phyloP scores from a whole-genome alignment of 202 grass and related monocot species.

The Zizania palustris region DNA sequence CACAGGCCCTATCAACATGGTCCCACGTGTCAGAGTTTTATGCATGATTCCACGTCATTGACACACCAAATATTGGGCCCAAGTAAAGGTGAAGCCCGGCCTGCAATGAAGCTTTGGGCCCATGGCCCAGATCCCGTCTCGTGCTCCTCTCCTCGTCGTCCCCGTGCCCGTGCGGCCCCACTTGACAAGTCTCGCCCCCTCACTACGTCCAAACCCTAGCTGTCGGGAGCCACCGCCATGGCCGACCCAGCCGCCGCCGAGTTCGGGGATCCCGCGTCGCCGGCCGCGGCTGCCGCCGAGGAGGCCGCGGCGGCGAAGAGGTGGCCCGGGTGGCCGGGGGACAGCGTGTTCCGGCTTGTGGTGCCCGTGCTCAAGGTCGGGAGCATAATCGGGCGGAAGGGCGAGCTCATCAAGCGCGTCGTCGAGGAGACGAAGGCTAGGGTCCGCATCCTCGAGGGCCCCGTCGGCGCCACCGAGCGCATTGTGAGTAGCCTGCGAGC shows the following conservation, averaged over 20 bases:
- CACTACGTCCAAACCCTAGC: conserved; percentile 48
- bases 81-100: neutral
- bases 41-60: too few species aligned
- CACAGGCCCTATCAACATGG: too few species aligned
- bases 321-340: conserved; percentile 97
- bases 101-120: neutral
- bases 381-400: conserved; percentile 94
- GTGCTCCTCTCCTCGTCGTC: conserved; percentile 25
- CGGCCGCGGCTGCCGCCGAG: conserved; percentile 3
- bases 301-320: conserved; percentile 52
- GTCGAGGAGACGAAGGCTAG: conserved; percentile 93
- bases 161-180: neutral
- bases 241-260: conserved; percentile 46
- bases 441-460: conserved; percentile 82
- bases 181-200: conserved; percentile 21
- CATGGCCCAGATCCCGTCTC: conserved; percentile 10
- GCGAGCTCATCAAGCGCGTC: conserved; percentile 88
- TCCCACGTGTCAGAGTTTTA: too few species aligned
- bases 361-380: conserved; percentile 90
- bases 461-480: conserved; percentile 78
- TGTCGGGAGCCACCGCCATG: conserved; percentile 36
- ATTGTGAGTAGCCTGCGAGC: conserved; percentile 61
- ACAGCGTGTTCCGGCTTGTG: conserved; percentile 82
- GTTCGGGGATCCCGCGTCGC: neutral
- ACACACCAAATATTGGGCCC: neutral